These are phyloP conservation scores for Penicilliopsis zonata DNA, from an alignment of 495 filamentous ascomycete species.

Conservation along the genomic window DNA sequence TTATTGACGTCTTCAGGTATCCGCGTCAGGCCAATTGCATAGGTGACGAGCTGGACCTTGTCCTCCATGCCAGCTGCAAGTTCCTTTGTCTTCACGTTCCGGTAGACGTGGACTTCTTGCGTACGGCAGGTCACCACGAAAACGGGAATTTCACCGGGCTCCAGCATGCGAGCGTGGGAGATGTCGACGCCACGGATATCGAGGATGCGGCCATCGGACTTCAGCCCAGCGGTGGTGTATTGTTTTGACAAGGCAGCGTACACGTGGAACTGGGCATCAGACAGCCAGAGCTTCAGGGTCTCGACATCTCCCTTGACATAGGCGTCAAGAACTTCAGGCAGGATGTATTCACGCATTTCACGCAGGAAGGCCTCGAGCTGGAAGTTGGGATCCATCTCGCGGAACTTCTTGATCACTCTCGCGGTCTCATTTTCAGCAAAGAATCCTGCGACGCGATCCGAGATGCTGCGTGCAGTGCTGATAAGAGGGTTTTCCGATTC, in stretches of 20 bases:
- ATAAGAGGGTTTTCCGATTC: conserved; percentile 96
- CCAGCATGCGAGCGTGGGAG: conserved; percentile 74
- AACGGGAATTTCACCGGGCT: conserved; percentile 94
- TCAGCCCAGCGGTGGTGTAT: conserved; percentile 83
- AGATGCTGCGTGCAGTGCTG: conserved; percentile 82
- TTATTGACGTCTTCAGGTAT: conserved; percentile 93
- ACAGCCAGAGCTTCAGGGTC: conserved; percentile 86
- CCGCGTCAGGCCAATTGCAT: conserved; percentile 90
- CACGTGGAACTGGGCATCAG: conserved; percentile 85
- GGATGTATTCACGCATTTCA: conserved; percentile 94
- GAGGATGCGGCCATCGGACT: conserved; percentile 86
- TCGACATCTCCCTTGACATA: conserved; percentile 94
- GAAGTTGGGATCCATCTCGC: conserved; percentile 92
- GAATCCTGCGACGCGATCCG: conserved; percentile 85
- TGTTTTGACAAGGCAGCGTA: conserved; percentile 91
- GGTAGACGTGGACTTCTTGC: conserved; percentile 97
- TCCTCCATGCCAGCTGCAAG: conserved; percentile 98
- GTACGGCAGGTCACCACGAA: conserved; percentile 94
- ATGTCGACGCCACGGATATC: conserved; percentile 94
- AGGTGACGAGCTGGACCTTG: conserved; percentile 93
- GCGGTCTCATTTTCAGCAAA: conserved; percentile 98
- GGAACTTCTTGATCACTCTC: conserved; percentile 91
- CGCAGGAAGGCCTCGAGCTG: conserved; percentile 87
- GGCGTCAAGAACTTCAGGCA: conserved; percentile 93
- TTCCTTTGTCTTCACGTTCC: conserved; percentile 75